Conservation (phyloP, 2,329 filamentous ascomycete species). For the Colletotrichum sp. region DNA sequence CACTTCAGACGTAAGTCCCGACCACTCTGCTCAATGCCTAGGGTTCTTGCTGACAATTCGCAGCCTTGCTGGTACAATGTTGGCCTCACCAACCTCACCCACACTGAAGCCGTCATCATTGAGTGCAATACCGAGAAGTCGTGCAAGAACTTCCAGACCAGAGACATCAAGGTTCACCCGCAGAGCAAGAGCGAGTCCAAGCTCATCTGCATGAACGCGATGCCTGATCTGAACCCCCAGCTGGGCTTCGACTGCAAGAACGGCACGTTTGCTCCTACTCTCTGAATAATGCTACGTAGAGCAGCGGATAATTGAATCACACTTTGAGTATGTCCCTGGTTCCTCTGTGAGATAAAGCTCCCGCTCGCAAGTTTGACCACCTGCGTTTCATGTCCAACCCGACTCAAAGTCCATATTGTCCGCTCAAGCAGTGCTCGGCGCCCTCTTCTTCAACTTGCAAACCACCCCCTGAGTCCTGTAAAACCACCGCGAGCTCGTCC, state of each 20-base stretch:
- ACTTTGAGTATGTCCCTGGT: fast-evolving
- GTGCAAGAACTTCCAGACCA: slow-evolving; percentile 38
- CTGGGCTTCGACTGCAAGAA: slow-evolving; percentile 39
- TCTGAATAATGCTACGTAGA: not conserved
- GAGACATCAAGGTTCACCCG: slow-evolving; percentile 36
- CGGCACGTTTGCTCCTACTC: slow-evolving; percentile 26
- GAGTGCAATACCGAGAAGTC: slow-evolving; percentile 44
- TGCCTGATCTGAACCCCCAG: slow-evolving; percentile 34
- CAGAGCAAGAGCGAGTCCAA: slow-evolving; percentile 31
- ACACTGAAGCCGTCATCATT: slow-evolving; percentile 45
- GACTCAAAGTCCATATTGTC: too few relatives aligned
- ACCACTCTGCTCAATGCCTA: too few relatives aligned
- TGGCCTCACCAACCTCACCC: slow-evolving; percentile 39
- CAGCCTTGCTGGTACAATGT: slow-evolving; percentile 47
- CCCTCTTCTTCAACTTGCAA: slow-evolving; percentile 21
- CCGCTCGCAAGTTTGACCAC: not conserved
- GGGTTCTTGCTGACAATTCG: not conserved
- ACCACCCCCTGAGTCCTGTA: slow-evolving; percentile 22
- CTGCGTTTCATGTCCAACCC: too few relatives aligned
- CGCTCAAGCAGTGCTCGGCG: not conserved
- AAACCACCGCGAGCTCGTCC: slow-evolving; percentile 24
- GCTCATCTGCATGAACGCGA: slow-evolving; percentile 40
- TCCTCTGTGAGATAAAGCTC: not conserved
- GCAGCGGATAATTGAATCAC: not conserved
- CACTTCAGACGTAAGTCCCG: slow-evolving; percentile 31